Evolutionary conservation across 495 filamentous ascomycete genomes (phyloP).

Genomic region (Lasiosphaeria miniovina): DNA sequence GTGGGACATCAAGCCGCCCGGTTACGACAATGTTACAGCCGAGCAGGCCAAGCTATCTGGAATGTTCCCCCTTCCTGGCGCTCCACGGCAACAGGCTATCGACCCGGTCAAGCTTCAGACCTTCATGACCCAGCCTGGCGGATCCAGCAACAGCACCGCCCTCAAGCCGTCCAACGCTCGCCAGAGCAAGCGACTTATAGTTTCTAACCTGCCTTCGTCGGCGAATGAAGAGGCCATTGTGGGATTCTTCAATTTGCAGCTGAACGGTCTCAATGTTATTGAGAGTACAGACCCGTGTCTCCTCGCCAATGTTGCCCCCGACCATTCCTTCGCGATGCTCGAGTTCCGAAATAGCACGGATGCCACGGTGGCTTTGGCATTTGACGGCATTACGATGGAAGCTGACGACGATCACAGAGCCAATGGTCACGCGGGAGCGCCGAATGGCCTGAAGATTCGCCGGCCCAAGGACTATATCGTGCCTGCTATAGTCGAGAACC

Average conservation of each 20-base stretch:
- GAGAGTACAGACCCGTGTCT: slow-evolving; percentile 82
- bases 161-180: slow-evolving; percentile 90
- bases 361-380: slow-evolving; percentile 83
- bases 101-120: slow-evolving; percentile 91
- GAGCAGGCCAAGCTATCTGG: slow-evolving; percentile 99
- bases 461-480: slow-evolving; percentile 98
- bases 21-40: slow-evolving; percentile 97
- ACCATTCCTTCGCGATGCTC: slow-evolving; percentile 74
- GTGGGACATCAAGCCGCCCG: slow-evolving; percentile 98
- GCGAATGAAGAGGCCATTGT: slow-evolving; percentile 68
- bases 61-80: slow-evolving; percentile 97
- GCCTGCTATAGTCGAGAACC: slow-evolving; percentile 73
- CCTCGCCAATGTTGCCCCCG: slow-evolving; percentile 75
- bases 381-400: slow-evolving; percentile 87
- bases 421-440: slow-evolving; percentile 48
- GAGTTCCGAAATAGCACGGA: slow-evolving; percentile 88
- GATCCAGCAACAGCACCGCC: slow-evolving; percentile 64
- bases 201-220: slow-evolving; percentile 70
- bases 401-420: slow-evolving; percentile 55
- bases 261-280: slow-evolving; percentile 91
- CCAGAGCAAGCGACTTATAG: slow-evolving; percentile 87
- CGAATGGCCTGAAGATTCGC: slow-evolving; percentile 71
- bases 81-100: slow-evolving; percentile 93
- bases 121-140: slow-evolving; percentile 86
- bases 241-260: slow-evolving; percentile 91